Conservation (phyloP, 1,139 yeast genomes). For the Zygosaccharomyces sapae region DNA sequence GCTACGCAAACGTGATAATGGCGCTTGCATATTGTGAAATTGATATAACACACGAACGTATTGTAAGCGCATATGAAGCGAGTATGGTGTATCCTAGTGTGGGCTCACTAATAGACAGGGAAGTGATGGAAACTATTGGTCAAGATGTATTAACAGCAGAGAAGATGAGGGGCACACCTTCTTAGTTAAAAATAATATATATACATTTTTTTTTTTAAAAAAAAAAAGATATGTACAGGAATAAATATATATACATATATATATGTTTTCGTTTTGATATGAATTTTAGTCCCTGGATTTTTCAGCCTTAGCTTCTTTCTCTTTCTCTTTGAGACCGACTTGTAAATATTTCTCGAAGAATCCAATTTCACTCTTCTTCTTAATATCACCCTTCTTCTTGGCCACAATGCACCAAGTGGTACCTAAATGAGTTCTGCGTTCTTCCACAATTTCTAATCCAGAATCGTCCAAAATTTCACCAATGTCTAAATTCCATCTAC, state of each 20-base stretch:
- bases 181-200: conserved; percentile 7
- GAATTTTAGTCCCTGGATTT: background rate
- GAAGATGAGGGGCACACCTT: conserved; percentile 59
- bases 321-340: conserved; percentile 23
- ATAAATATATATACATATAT: conserved; percentile 1
- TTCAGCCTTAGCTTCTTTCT: conserved; percentile 3
- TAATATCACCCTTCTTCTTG: conserved; percentile 64
- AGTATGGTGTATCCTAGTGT: conserved; percentile 72
- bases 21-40: conserved; percentile 79
- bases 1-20: conserved; percentile 79
- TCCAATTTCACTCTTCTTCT: conserved; percentile 44
- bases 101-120: conserved; percentile 71
- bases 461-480: conserved; percentile 79
- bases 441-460: conserved; percentile 77
- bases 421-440: conserved; percentile 83
- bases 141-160: conserved; percentile 69
- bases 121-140: conserved; percentile 69
- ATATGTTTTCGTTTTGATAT: background rate
- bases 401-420: conserved; percentile 85
- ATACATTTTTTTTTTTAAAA: too few relatives aligned
- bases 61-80: conserved; percentile 82
- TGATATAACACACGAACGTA: conserved; percentile 78
- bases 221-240: too few relatives aligned
- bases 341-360: conserved; percentile 46
- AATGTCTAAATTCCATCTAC: conserved; percentile 94